These are phyloP conservation scores for Lipomyces mesembrius DNA, from an alignment of 805 yeast genomes.

Conservation along the genomic window DNA sequence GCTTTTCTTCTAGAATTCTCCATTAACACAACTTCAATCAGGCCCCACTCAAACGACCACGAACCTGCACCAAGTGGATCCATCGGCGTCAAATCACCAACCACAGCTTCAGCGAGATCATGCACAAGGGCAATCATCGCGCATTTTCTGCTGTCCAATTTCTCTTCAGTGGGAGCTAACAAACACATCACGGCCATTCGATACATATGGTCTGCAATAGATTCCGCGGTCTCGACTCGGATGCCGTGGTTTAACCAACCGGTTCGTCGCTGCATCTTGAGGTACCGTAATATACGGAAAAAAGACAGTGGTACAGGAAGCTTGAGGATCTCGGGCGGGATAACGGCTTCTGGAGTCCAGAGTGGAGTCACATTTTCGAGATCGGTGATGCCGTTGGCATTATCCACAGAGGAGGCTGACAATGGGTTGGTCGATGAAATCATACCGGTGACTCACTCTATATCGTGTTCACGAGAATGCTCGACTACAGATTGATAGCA, in stretches of 20 bases:
- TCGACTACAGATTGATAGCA: neutral
- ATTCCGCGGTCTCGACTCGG: conserved; percentile 46
- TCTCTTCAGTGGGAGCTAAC: conserved; percentile 56
- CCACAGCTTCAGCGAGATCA: conserved; percentile 92
- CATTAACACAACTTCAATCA: neutral
- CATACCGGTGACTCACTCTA: neutral
- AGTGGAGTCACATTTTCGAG: neutral
- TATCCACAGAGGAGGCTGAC: neutral
- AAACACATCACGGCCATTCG: conserved; percentile 84
- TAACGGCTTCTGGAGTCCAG: conserved; percentile 44
- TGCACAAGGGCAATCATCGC: conserved; percentile 86
- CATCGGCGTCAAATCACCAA: conserved; percentile 91
- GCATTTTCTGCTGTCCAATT: conserved; percentile 68
- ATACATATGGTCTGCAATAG: conserved; percentile 86
- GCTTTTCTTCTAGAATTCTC: conserved; percentile 63
- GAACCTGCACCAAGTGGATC: conserved; percentile 64
- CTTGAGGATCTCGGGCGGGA: conserved; percentile 50
- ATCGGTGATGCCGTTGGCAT: neutral
- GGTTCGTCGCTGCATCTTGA: conserved; percentile 83
- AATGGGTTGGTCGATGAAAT: neutral
- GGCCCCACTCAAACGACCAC: neutral
- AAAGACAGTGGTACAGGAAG: conserved; percentile 36
- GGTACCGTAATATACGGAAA: conserved; percentile 33
- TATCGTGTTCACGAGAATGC: neutral
- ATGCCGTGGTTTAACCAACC: conserved; percentile 86